Percentiles rank a stretch among this genome's conserved stretches.
Evolutionary conservation across 2,329 filamentous ascomycete genomes (phyloP).

Genomic region (Incumbomyces delicatus): DNA sequence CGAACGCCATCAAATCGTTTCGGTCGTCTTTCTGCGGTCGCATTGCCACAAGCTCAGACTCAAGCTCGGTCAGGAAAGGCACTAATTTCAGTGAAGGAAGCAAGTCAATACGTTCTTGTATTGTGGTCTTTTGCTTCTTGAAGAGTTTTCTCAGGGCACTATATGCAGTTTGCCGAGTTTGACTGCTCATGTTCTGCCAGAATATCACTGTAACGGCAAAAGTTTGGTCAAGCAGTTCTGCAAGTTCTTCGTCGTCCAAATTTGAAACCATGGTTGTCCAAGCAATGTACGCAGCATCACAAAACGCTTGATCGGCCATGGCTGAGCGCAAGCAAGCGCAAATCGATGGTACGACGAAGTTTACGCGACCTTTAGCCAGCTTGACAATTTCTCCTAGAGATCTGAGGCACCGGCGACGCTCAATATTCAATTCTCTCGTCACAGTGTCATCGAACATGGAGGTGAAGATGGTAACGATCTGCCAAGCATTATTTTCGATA

Average conservation of each 20-base stretch:
- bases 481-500: conserved; percentile 72
- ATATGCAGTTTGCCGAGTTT: conserved; percentile 51
- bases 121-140: conserved; percentile 48
- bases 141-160: conserved; percentile 57
- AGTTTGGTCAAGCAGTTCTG: conserved; percentile 73
- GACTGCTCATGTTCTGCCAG: conserved; percentile 58
- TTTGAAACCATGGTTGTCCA: conserved; percentile 72
- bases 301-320: conserved; percentile 63
- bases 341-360: conserved; percentile 74
- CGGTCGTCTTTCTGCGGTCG: conserved; percentile 57
- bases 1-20: conserved; percentile 60
- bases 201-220: conserved; percentile 78
- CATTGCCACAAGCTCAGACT: conserved; percentile 54
- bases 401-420: conserved; percentile 2
- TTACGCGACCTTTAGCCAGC: conserved; percentile 62
- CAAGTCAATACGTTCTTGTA: conserved; percentile 60
- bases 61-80: conserved; percentile 57
- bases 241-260: conserved; percentile 69
- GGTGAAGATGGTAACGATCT: conserved; percentile 74
- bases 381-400: conserved; percentile 58
- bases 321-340: conserved; percentile 86
- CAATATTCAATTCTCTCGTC: conserved; percentile 43
- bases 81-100: conserved; percentile 71
- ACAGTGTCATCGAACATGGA: conserved; percentile 63
- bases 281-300: conserved; percentile 67